Conservation (phyloP, 495 filamentous ascomycete genomes). For the Tetracladium marchalianum region DNA sequence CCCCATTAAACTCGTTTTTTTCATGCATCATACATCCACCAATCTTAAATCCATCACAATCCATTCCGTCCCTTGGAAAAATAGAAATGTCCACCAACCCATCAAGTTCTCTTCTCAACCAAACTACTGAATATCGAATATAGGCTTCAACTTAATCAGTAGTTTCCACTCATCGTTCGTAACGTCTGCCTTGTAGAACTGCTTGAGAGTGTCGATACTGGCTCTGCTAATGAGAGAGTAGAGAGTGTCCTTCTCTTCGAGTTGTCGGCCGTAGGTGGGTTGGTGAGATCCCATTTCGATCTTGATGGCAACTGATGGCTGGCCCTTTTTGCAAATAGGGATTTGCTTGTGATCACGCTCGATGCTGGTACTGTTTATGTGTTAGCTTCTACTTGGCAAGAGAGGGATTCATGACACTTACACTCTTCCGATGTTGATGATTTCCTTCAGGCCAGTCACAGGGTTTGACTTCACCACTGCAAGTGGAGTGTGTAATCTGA, state of each 20-base stretch:
- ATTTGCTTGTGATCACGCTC: constrained; percentile 97
- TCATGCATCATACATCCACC: constrained; percentile 6
- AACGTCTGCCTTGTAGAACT: constrained; percentile 87
- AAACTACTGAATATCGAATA: constrained; percentile 77
- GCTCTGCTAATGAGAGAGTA: constrained; percentile 79
- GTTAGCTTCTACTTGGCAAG: constrained; percentile 2
- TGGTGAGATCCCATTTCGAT: constrained; percentile 90
- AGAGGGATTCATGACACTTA: constrained; percentile 41
- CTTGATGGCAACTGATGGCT: constrained; percentile 94
- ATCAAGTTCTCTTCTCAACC: not conserved
- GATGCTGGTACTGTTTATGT: constrained; percentile 63
- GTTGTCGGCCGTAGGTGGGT: constrained; percentile 87
- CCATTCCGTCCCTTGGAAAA: not conserved
- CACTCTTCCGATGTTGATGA: constrained; percentile 85
- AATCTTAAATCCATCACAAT: not conserved
- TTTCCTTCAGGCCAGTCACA: constrained; percentile 69
- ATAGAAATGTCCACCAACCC: not conserved
- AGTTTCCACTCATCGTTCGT: constrained; percentile 89
- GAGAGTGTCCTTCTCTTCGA: constrained; percentile 85
- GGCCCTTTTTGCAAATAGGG: constrained; percentile 82
- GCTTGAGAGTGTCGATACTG: constrained; percentile 92
- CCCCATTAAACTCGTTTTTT: not conserved
- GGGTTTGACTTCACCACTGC: constrained; percentile 73
- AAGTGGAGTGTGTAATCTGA: constrained; percentile 80
- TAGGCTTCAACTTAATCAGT: constrained; percentile 80